Conservation (phyloP, 371 early-diverging fungal genomes). For the Apophysomyces ossiformis region DNA sequence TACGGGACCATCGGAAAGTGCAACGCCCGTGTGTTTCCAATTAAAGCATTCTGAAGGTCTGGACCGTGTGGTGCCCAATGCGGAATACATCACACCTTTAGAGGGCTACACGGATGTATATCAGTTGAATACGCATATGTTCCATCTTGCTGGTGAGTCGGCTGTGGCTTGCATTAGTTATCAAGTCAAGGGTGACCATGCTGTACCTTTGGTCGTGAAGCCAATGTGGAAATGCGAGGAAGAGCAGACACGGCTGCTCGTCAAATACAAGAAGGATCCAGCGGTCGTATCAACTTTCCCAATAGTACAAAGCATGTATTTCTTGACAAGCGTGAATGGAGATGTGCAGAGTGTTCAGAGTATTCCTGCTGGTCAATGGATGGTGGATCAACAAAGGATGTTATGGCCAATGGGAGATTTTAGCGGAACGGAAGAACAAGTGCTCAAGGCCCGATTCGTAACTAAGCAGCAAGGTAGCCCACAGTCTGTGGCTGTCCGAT, state of each 20-base stretch:
- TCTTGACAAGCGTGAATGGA: conserved; percentile 54
- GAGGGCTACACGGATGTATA: conserved; percentile 33
- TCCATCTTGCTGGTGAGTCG: conserved; percentile 33
- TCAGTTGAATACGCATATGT: conserved; percentile 43
- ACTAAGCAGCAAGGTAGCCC: conserved; percentile 46
- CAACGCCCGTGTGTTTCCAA: conserved; percentile 42
- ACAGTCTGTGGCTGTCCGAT: conserved; percentile 55
- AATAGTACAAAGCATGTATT: conserved; percentile 43
- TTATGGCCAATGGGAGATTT: conserved; percentile 54
- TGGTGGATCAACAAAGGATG: conserved; percentile 55
- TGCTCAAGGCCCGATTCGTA: conserved; percentile 57
- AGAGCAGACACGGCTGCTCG: conserved; percentile 53
- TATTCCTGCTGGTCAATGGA: conserved; percentile 59
- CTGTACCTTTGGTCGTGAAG: conserved; percentile 44
- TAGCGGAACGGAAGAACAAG: conserved; percentile 33
- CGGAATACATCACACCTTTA: conserved; percentile 30
- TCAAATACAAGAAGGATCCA: conserved; percentile 50
- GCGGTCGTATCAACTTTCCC: neutral
- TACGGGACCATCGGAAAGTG: conserved; percentile 30
- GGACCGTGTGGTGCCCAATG: conserved; percentile 41
- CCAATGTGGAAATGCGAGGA: conserved; percentile 66
- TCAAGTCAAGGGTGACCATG: conserved; percentile 36
- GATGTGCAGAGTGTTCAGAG: conserved; percentile 55
- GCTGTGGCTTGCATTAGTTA: conserved; percentile 49
- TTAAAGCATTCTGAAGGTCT: conserved; percentile 34